Percentiles rank a stretch among this genome's conserved stretches.
phyloP scores from a whole-genome alignment of 257 asterid species.

The Hygrophila difformis region DNA sequence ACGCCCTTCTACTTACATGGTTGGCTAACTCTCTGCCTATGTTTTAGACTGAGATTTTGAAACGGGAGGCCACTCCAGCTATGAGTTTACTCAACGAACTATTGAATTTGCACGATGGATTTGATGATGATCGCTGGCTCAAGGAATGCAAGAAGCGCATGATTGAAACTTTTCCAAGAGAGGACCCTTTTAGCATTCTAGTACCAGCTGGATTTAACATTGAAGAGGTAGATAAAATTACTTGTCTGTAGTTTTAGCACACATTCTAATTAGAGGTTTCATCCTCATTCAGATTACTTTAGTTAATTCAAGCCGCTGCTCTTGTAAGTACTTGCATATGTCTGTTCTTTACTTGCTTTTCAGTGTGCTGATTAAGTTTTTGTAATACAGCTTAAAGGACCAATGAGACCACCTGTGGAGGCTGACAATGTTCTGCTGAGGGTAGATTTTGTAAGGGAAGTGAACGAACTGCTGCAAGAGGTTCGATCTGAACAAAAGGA shows the following conservation, averaged over 20 bases:
- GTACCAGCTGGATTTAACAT: slow-evolving; percentile 88
- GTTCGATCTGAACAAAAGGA: slow-evolving; percentile 43
- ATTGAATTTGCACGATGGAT: slow-evolving; percentile 83
- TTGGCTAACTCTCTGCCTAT: not conserved
- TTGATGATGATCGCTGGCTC: slow-evolving; percentile 79
- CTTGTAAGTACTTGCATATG: too few species aligned
- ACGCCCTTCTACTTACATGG: not conserved
- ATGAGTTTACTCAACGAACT: slow-evolving; percentile 85
- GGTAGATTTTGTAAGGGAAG: slow-evolving; percentile 84
- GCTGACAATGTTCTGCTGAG: slow-evolving; percentile 70
- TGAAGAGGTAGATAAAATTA: slow-evolving; percentile 43
- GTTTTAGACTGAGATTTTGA: slow-evolving; percentile 73
- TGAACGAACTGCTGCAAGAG: slow-evolving; percentile 61
- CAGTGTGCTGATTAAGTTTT: slow-evolving; percentile 1
- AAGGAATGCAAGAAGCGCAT: slow-evolving; percentile 70
- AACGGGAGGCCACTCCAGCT: slow-evolving; percentile 83
- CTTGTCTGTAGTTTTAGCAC: not conserved
- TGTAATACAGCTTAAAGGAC: slow-evolving; percentile 67
- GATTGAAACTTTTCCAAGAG: slow-evolving; percentile 83
- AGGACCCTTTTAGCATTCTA: slow-evolving; percentile 92
- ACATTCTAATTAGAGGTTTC: too few species aligned
- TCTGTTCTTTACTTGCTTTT: not conserved
- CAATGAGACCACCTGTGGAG: slow-evolving; percentile 49
- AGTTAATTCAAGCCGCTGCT: too few species aligned
- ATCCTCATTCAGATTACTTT: too few species aligned